phyloP scores from a whole-genome alignment of 2,329 filamentous ascomycete species.

The Byssothecium circinans region DNA sequence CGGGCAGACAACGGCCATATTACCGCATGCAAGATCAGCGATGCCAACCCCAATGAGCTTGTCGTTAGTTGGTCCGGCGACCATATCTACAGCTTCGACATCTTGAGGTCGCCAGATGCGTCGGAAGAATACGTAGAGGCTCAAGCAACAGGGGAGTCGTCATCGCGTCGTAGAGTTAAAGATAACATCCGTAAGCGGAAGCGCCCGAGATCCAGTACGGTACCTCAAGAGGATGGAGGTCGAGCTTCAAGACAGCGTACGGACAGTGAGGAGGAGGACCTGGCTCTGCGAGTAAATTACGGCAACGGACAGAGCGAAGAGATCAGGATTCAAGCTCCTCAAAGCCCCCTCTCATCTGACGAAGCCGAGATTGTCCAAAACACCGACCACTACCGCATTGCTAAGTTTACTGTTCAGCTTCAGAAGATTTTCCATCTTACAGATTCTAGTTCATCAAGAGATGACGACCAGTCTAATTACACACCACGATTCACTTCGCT shows the following conservation, averaged over 20 bases:
- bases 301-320: slow-evolving; percentile 63
- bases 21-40: slow-evolving; percentile 71
- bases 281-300: slow-evolving; percentile 60
- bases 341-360: slow-evolving; percentile 37
- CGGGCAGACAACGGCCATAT: slow-evolving; percentile 64
- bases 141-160: slow-evolving; percentile 15
- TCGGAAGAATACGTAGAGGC: slow-evolving; percentile 42
- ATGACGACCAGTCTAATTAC: slow-evolving; percentile 35
- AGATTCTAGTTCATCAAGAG: slow-evolving; percentile 17
- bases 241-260: slow-evolving; percentile 53
- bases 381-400: slow-evolving; percentile 59
- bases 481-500: slow-evolving; percentile 47
- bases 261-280: slow-evolving; percentile 47
- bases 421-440: slow-evolving; percentile 58
- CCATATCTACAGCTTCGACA: slow-evolving; percentile 67
- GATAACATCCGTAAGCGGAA: slow-evolving; percentile 57
- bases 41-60: slow-evolving; percentile 68
- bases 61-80: slow-evolving; percentile 70
- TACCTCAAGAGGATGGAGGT: slow-evolving; percentile 44
- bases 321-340: slow-evolving; percentile 51
- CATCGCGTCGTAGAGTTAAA: slow-evolving; percentile 25
- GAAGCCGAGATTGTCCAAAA: slow-evolving; percentile 54
- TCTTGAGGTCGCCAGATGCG: slow-evolving; percentile 61
- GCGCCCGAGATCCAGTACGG: slow-evolving; percentile 48
- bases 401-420: slow-evolving; percentile 56